Evolutionary conservation across 805 yeast species (phyloP), one percentile per base, ranked within the genome.

Genomic region (Naumovozyma dairenensis): DNA sequence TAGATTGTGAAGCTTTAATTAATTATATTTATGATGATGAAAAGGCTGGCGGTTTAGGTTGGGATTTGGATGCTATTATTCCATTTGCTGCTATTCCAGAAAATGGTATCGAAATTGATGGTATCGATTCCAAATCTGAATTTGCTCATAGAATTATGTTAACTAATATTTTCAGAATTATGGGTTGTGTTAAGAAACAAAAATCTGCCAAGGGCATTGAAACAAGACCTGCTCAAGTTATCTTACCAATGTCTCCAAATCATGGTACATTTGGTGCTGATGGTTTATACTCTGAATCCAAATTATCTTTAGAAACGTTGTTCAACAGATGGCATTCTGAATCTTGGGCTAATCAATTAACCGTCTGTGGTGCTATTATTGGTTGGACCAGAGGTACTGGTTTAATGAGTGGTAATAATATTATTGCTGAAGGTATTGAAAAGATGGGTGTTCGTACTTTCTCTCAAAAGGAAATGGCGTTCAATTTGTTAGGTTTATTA

Each of bases 331-430:
- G 98, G 98, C 72, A 79, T 64, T 87, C 98, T 31, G 99, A 92
- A 71, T 81, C 86, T 39, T 92, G 99, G 99, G 78, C 80, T 29
- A 68, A 81, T 45, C 92, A 83, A 68, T 77, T 92, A 66, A 92
- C 97, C 39, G 70, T 92, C 40, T 87, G 96, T 64, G 99, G 99
- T 71, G 96, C 98, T 29, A 74, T 92, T 47, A 92, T 92, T 62
- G 99, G 99, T 60, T 92, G 99, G 99, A 92, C 99, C 44, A 84
- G 99, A 73, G 99, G 99, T 64, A 92, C 99, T 39, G 99, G 99
- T 57, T 77, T 92, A 57, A 92, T 92, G 99, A 72, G 86, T 55
- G 96, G 80, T 50, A 92, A 92, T 73, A 92, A 92, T 69, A 80
- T 85, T 59, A 84, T 92, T 60, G 96, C 99, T 41, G 96, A 87